phyloP scores from a whole-genome alignment of 805 yeast genomes.

The Nakazawaea molendinolei region DNA sequence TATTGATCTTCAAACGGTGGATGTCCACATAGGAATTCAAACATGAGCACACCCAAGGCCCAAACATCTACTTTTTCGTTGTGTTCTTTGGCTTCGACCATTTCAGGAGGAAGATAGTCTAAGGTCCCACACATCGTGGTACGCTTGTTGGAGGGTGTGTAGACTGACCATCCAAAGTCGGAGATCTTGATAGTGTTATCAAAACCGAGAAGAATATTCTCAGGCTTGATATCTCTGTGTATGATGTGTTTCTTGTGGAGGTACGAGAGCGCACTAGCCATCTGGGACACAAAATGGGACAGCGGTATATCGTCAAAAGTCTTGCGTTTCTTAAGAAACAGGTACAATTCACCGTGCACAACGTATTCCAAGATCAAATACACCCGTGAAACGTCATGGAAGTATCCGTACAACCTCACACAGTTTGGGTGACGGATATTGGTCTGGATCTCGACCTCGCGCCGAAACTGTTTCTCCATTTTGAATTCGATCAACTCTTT shows the following conservation, averaged over 20 bases:
- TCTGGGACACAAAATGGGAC: slow-evolving; percentile 73
- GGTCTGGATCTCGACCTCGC: slow-evolving; percentile 90
- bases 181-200: slow-evolving; percentile 76
- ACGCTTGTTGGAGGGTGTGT: slow-evolving; percentile 49
- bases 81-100: slow-evolving; percentile 79
- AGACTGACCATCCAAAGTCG: slow-evolving; percentile 96
- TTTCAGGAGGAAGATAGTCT: slow-evolving; percentile 92
- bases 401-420: slow-evolving; percentile 77
- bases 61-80: slow-evolving; percentile 79
- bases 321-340: slow-evolving; percentile 55
- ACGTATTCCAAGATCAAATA: slow-evolving; percentile 82
- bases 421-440: slow-evolving; percentile 73
- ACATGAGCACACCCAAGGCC: slow-evolving; percentile 86
- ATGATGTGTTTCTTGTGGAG: slow-evolving; percentile 76
- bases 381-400: slow-evolving; percentile 74
- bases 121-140: slow-evolving; percentile 91
- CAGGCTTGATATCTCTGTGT: slow-evolving; percentile 93
- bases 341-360: slow-evolving; percentile 80
- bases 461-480: slow-evolving; percentile 76
- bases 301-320: slow-evolving; percentile 71
- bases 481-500: slow-evolving; percentile 66
- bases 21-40: slow-evolving; percentile 78
- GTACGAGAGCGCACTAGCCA: slow-evolving; percentile 72
- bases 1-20: slow-evolving; percentile 90
- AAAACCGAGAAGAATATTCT: slow-evolving; percentile 74